Percentiles rank a stretch among this genome's conserved stretches.
Conservation (phyloP, 768 basidiomycete species). For the Rhizopogon vulgaris region DNA sequence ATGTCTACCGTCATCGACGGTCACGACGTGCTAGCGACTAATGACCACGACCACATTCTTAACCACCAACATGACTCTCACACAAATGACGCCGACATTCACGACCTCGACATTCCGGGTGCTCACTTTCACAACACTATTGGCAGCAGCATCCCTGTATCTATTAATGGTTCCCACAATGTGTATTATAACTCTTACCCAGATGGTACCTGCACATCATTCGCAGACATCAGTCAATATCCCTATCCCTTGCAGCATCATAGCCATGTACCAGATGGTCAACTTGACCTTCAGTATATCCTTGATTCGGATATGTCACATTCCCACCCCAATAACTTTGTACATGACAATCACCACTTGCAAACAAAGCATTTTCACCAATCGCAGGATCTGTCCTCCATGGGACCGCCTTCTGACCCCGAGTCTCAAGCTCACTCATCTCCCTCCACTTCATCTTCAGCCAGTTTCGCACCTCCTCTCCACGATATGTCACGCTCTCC, state of each 20-base stretch:
- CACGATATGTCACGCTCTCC: constrained; percentile 19
- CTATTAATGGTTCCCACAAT: constrained; percentile 20
- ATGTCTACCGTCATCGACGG: constrained; percentile 9
- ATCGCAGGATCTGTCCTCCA: constrained; percentile 16
- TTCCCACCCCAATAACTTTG: constrained; percentile 12
- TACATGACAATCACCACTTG: constrained; percentile 17
- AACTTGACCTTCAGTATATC: constrained; percentile 22
- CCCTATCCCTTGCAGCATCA: constrained; percentile 23
- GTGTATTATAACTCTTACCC: constrained; percentile 29
- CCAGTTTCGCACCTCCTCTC: constrained; percentile 17
- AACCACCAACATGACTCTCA: constrained; percentile 16
- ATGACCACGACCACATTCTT: constrained; percentile 4
- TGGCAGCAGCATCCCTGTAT: constrained; percentile 22
- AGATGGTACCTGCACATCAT: constrained; percentile 14
- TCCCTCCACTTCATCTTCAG: constrained; percentile 17
- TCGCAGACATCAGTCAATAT: constrained; percentile 14
- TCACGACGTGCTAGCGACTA: constrained; percentile 15
- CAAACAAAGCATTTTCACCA: constrained; percentile 24
- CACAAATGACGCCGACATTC: constrained; percentile 21
- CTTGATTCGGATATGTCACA: constrained; percentile 12
- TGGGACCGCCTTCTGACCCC: constrained; percentile 14
- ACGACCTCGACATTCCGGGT: constrained; percentile 28
- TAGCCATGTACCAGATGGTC: constrained; percentile 14
- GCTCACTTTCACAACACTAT: constrained; percentile 14
- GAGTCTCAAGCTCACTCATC: constrained; percentile 23